Base-by-base conservation (phyloP, 257 asterid genomes). In the Nicotiana tabacum region DNA sequence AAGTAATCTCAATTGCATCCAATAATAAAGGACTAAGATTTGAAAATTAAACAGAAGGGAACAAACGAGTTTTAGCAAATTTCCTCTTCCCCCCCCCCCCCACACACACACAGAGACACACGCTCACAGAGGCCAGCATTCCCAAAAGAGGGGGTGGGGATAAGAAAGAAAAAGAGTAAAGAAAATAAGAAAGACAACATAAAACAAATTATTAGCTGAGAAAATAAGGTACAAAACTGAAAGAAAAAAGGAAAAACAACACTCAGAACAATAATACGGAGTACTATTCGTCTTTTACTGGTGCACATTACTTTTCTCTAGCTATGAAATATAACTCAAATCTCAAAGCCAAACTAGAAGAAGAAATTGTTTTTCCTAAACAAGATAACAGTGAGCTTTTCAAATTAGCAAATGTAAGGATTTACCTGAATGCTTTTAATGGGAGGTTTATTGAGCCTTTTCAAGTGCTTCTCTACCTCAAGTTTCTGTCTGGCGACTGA, bases 391-490 rank as follows among this genome's bases (percentile, higher is more conserved):
- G 9, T 43, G 48, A 43, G 48, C 48, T 7, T 1, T 7, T 43
- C 48, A 43, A 43, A 9, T 1, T 43, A 43, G 48, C 48, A 43
- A 43, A 43, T 43, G 48, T 43, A 43, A 1, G 48, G 11, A 8
- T 43, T 7, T 81, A 92, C 98, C 96, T 92, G 85, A 88, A 94
- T 92, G 86, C 92, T 89, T 77, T 92, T 94, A 61, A 90, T 16
- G 51, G 97, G 88, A 83, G 94, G 90, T 81, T 94, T 94, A 83
- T 94, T 94, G 68, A 94, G 90, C 84, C 96, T 85, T 9, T 89
- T 90, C 93, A 92, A 90, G 86, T 94, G 98, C 85, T 90, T 92
- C 78, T 89, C 88, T 64, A 93, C 91, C 83, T 91, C 88, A 53
- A 90, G 92, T 86, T 89, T 88, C 90, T 91, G 92, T 33, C 90